phyloP scores from a whole-genome alignment of 495 filamentous ascomycete genomes.

The Podospora bellae-mahoneyi region DNA sequence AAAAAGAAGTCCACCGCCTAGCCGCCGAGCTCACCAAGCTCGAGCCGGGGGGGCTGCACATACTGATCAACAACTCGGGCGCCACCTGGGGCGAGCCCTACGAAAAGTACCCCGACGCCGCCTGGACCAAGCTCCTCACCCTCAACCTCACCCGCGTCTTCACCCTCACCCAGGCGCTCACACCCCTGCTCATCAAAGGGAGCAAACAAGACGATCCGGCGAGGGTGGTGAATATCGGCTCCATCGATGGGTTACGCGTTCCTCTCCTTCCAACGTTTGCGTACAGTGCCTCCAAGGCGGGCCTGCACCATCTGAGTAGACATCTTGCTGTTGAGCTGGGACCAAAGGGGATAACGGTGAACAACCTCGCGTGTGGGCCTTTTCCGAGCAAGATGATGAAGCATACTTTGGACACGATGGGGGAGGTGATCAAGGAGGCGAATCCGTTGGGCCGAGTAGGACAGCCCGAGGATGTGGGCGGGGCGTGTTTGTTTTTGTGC shows the following conservation, averaged over 20 bases:
- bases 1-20: slow-evolving; percentile 56
- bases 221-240: slow-evolving; percentile 76
- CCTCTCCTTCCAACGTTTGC: slow-evolving; percentile 70
- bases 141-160: slow-evolving; percentile 80
- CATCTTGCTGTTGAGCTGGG: slow-evolving; percentile 70
- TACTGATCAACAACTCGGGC: slow-evolving; percentile 80
- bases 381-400: slow-evolving; percentile 86
- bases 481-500: slow-evolving; percentile 69
- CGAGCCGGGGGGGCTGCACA: slow-evolving; percentile 61
- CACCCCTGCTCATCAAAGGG: slow-evolving; percentile 64
- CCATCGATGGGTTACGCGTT: slow-evolving; percentile 69
- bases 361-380: slow-evolving; percentile 66
- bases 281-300: slow-evolving; percentile 73
- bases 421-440: slow-evolving; percentile 58
- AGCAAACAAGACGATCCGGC: slow-evolving; percentile 33
- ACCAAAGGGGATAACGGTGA: slow-evolving; percentile 58
- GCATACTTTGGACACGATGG: slow-evolving; percentile 58
- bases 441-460: slow-evolving; percentile 74
- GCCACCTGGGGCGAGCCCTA: slow-evolving; percentile 72
- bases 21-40: slow-evolving; percentile 57
- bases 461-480: slow-evolving; percentile 67
- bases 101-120: slow-evolving; percentile 65
- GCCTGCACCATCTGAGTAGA: slow-evolving; percentile 68
- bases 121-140: slow-evolving; percentile 72
- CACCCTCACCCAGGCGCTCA: slow-evolving; percentile 69